A percentile compares a stretch with the other conserved stretches of the same genome.
These are phyloP conservation scores for Euclidium syriacum DNA, from an alignment of 345 rosid genomes.

Conservation along the genomic window DNA sequence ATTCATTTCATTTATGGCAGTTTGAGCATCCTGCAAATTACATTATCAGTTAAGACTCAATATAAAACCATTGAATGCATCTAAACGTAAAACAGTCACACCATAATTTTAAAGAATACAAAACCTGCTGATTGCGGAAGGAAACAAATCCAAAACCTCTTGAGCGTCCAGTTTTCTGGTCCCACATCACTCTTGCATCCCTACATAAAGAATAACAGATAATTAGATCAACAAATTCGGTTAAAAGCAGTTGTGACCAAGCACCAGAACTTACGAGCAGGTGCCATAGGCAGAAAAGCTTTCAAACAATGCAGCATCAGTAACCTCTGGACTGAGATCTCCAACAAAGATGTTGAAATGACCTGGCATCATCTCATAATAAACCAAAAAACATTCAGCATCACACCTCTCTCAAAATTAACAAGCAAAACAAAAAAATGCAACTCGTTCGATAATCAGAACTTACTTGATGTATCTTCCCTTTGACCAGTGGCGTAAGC, in stretches of 20 bases:
- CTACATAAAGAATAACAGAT: constrained; percentile 26
- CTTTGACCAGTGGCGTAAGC: constrained; percentile 96
- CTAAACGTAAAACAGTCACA: not conserved
- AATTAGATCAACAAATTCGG: not conserved
- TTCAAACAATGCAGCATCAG: constrained; percentile 75
- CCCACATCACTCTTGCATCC: constrained; percentile 97
- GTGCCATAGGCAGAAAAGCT: constrained; percentile 63
- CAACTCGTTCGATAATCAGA: not conserved
- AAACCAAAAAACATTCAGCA: not conserved
- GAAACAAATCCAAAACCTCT: constrained; percentile 96
- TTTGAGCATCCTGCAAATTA: constrained; percentile 72
- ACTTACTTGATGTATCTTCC: constrained; percentile 90
- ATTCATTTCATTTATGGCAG: constrained; percentile 74
- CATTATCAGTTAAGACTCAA: not conserved
- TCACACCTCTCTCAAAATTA: not conserved
- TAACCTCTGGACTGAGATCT: constrained; percentile 90
- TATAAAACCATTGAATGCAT: not conserved
- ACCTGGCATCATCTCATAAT: constrained; percentile 40
- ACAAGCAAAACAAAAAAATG: not conserved
- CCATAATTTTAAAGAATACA: not conserved
- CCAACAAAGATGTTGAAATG: constrained; percentile 87
- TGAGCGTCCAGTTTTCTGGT: constrained; percentile 94
- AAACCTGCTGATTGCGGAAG: constrained; percentile 71
- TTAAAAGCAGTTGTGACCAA: not conserved
- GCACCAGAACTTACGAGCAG: constrained; percentile 65